Conservation (phyloP, 192 early-diverging fungal species). For the Gamsiella multidivaricata region DNA sequence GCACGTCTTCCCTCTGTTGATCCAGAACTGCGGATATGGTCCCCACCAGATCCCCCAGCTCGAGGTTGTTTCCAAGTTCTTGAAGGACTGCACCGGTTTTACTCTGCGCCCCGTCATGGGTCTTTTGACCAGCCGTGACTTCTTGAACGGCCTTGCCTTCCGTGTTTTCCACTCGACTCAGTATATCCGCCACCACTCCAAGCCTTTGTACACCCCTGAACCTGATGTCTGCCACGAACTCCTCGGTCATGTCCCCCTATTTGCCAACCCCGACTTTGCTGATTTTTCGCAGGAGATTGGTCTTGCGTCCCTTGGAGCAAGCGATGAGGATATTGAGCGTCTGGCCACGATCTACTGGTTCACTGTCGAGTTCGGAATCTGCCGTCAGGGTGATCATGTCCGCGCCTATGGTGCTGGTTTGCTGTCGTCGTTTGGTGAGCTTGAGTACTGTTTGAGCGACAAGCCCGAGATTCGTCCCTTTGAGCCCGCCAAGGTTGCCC, state of each 20-base stretch:
- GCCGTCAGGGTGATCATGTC: slow-evolving; percentile 75
- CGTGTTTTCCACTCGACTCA: slow-evolving; percentile 97
- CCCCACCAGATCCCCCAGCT: slow-evolving; percentile 91
- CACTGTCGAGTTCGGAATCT: slow-evolving; percentile 94
- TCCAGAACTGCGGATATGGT: slow-evolving; percentile 91
- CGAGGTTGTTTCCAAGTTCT: slow-evolving; percentile 87
- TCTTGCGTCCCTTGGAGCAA: slow-evolving; percentile 90
- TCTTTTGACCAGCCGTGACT: slow-evolving; percentile 90
- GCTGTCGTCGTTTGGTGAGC: slow-evolving; percentile 94
- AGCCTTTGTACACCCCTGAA: slow-evolving; percentile 94
- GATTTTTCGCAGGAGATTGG: slow-evolving; percentile 96
- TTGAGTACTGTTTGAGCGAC: slow-evolving; percentile 87
- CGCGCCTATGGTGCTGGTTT: slow-evolving; percentile 94
- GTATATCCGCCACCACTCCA: slow-evolving; percentile 95
- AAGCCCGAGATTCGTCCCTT: slow-evolving; percentile 85
- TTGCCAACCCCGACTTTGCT: slow-evolving; percentile 91
- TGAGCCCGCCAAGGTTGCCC: slow-evolving; percentile 80
- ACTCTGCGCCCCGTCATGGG: slow-evolving; percentile 96
- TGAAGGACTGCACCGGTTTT: slow-evolving; percentile 96
- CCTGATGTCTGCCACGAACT: slow-evolving; percentile 97
- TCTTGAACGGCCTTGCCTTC: slow-evolving; percentile 96
- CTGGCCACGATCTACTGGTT: slow-evolving; percentile 94
- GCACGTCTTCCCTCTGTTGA: slow-evolving; percentile 88
- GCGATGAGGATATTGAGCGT: slow-evolving; percentile 91
- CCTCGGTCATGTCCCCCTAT: slow-evolving; percentile 87